These are phyloP conservation scores for Hygrophila difformis DNA, from an alignment of 257 asterid species.

Conservation along the genomic window DNA sequence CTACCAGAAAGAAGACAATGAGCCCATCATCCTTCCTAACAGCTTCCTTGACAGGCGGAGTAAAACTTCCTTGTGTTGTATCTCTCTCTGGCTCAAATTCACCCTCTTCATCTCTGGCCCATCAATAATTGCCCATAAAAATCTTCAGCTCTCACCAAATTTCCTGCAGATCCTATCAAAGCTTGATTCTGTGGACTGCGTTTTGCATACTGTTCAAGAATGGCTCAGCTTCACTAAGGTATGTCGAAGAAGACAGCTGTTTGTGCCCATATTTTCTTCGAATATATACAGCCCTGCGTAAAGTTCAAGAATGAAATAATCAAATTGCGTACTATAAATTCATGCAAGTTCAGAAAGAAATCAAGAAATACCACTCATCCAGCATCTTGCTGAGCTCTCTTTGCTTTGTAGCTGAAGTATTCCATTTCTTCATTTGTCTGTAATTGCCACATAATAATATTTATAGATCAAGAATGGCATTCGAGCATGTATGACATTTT, in stretches of 20 bases:
- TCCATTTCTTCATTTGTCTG: slow-evolving; percentile 98
- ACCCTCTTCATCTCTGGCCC: slow-evolving; percentile 89
- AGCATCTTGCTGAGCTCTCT: slow-evolving; percentile 79
- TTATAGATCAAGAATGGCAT: slow-evolving; percentile 70
- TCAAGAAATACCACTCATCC: slow-evolving; percentile 79
- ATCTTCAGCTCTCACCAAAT: slow-evolving; percentile 73
- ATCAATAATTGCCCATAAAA: slow-evolving; percentile 63
- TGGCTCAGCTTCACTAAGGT: slow-evolving; percentile 93
- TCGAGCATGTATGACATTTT: slow-evolving; percentile 6
- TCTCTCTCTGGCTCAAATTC: slow-evolving; percentile 67
- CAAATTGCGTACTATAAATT: slow-evolving; percentile 17
- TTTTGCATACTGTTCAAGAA: slow-evolving; percentile 87
- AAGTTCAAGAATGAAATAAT: slow-evolving; percentile 20
- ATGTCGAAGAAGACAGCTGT: slow-evolving; percentile 62
- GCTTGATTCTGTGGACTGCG: slow-evolving; percentile 84
- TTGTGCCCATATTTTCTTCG: slow-evolving; percentile 72
- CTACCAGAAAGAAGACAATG: slow-evolving; percentile 88
- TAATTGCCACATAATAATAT: slow-evolving; percentile 24
- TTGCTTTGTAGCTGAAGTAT: slow-evolving; percentile 84
- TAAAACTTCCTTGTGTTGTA: slow-evolving; percentile 38
- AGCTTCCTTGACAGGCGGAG: slow-evolving; percentile 43
- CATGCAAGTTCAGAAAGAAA: slow-evolving; percentile 15
- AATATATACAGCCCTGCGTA: slow-evolving; percentile 68
- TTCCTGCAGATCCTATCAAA: slow-evolving; percentile 91
- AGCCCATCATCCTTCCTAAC: slow-evolving; percentile 77